Percentiles rank a stretch among this genome's conserved stretches.
phyloP scores from a whole-genome alignment of 2,329 filamentous ascomycete species.

The Ascochyta rabiei region DNA sequence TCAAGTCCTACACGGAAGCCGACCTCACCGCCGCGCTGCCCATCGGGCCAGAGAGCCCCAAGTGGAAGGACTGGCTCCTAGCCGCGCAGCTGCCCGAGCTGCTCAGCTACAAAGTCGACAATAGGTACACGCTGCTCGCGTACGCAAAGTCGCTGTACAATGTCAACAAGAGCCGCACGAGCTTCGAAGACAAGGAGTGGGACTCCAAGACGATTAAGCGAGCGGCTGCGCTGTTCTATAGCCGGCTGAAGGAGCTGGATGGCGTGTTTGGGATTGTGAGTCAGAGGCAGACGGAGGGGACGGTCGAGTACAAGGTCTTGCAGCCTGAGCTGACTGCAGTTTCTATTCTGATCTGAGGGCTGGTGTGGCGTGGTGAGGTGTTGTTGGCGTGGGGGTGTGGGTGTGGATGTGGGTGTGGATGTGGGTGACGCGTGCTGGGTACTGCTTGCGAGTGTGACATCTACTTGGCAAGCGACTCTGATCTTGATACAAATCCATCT shows the following conservation, averaged over 20 bases:
- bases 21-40: constrained; percentile 13
- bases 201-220: constrained; percentile 3
- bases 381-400: not conserved
- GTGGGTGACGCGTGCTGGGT: too few relatives aligned
- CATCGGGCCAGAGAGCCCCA: constrained; percentile 1
- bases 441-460: too few relatives aligned
- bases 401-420: too few relatives aligned
- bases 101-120: constrained; percentile 14
- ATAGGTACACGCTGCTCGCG: constrained; percentile 10
- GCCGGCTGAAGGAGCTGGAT: constrained; percentile 10
- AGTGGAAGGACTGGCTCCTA: constrained; percentile 19
- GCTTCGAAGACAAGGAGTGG: constrained; percentile 4
- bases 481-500: too few relatives aligned
- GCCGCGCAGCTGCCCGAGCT: constrained; percentile 14
- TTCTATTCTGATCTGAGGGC: constrained; percentile 15
- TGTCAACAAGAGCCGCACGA: constrained; percentile 12
- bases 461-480: too few relatives aligned
- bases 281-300: constrained; percentile 12
- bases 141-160: constrained; percentile 17
- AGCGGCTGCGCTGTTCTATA: constrained; percentile 14
- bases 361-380: too few relatives aligned
- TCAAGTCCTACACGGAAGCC: constrained; percentile 4
- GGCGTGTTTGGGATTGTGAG: constrained; percentile 5
- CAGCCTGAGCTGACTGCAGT: constrained; percentile 13
- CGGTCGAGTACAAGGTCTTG: constrained; percentile 13